Conservation (phyloP, 73 alveolate species). For the Paramecium tetraurelia region DNA sequence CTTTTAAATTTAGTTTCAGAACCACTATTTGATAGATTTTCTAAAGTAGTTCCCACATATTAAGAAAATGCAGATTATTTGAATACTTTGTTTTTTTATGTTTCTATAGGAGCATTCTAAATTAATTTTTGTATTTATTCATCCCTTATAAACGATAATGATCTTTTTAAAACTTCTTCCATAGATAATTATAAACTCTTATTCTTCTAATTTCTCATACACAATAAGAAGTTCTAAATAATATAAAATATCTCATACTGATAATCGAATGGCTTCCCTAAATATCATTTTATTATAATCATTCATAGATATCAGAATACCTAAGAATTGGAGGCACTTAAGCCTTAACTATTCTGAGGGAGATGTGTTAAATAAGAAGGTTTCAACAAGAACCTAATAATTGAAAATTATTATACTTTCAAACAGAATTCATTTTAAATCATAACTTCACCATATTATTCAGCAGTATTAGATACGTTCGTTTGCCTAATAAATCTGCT, state of each 20-base stretch:
- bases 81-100: neutral
- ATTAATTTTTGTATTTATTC: neutral
- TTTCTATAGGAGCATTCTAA: slow-evolving; percentile 17
- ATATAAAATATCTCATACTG: neutral
- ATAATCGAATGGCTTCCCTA: slow-evolving; percentile 16
- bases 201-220: neutral
- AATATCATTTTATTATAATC: slow-evolving; percentile 15
- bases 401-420: neutral
- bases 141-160: neutral
- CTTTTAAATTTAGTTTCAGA: neutral
- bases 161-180: neutral
- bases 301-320: neutral
- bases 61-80: neutral
- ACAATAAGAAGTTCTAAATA: neutral
- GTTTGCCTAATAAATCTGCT: neutral
- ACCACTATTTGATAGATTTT: neutral
- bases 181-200: neutral
- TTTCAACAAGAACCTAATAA: neutral
- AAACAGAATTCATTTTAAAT: neutral
- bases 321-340: neutral
- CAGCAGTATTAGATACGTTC: neutral
- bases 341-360: neutral
- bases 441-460: neutral
- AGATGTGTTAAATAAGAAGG: neutral
- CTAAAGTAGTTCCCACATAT: slow-evolving; percentile 32